phyloP scores from a whole-genome alignment of 2,329 filamentous ascomycete species.

The Xylariaceae sp. region DNA sequence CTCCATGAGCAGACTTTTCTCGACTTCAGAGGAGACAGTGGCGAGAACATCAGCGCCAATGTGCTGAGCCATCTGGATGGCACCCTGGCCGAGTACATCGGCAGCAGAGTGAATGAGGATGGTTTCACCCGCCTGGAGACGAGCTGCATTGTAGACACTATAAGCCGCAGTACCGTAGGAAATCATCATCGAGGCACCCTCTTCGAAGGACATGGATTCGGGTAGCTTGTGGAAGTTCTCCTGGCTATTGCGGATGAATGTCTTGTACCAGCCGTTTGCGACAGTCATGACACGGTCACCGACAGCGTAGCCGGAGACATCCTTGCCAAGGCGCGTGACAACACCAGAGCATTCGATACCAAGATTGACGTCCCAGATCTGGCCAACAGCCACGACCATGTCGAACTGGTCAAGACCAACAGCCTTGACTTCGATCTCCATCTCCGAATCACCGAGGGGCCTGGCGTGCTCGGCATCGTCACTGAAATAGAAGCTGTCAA shows the following conservation, averaged over 20 bases:
- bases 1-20: conserved; percentile 27
- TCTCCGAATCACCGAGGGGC: conserved; percentile 23
- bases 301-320: conserved; percentile 23
- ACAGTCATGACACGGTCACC: conserved; percentile 27
- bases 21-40: conserved; percentile 26
- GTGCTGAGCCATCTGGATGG: conserved; percentile 28
- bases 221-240: conserved; percentile 29
- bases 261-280: conserved; percentile 26
- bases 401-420: conserved; percentile 27
- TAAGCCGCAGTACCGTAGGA: conserved; percentile 27
- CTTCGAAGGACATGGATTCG: conserved; percentile 26
- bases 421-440: conserved; percentile 28
- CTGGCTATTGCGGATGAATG: conserved; percentile 26
- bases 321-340: conserved; percentile 25
- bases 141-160: conserved; percentile 27
- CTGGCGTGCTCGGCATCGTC: conserved; percentile 24
- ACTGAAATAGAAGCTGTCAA: conserved; percentile 28
- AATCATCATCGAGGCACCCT: conserved; percentile 27
- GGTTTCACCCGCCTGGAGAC: conserved; percentile 27
- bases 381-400: conserved; percentile 28
- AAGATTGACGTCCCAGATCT: conserved; percentile 28
- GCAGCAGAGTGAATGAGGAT: conserved; percentile 28
- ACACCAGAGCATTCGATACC: conserved; percentile 28
- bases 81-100: conserved; percentile 25
- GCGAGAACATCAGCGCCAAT: conserved; percentile 26